phyloP scores from a whole-genome alignment of 345 rosid genomes.

The Euphorbia tirucalli region DNA sequence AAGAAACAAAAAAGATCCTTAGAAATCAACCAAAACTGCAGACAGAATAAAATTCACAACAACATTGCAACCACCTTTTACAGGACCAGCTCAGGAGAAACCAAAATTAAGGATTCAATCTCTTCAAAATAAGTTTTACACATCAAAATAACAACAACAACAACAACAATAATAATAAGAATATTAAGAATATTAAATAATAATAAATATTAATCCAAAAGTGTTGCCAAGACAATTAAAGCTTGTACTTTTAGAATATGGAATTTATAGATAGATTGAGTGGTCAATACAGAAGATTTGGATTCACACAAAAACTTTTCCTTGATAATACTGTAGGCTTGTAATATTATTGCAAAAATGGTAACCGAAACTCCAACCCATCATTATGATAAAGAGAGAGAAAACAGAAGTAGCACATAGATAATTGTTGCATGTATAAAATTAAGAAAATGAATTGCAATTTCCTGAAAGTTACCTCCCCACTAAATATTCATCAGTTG shows the following conservation, averaged over 20 bases:
- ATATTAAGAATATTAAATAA: too few species aligned
- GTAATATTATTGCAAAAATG: too few species aligned
- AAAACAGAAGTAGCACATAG: neutral
- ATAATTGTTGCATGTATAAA: neutral
- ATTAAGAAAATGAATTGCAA: neutral
- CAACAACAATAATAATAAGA: too few species aligned
- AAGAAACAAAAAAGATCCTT: neutral
- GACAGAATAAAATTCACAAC: neutral
- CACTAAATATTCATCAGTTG: constrained; percentile 62
- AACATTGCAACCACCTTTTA: neutral
- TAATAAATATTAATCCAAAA: too few species aligned
- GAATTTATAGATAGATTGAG: too few species aligned
- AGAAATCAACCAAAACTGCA: neutral
- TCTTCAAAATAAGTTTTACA: neutral
- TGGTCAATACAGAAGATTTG: neutral
- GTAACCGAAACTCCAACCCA: too few species aligned
- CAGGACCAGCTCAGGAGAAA: neutral
- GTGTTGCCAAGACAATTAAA: too few species aligned
- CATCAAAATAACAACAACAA: too few species aligned
- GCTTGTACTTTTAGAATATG: constrained; percentile 24
- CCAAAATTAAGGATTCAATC: neutral
- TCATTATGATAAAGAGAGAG: neutral
- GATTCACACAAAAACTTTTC: too few species aligned
- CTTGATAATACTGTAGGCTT: constrained; percentile 6
- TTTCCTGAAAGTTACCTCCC: constrained; percentile 56